Conservation (phyloP, 164 flowering plant species). For the Dillenia suffruticosa region DNA sequence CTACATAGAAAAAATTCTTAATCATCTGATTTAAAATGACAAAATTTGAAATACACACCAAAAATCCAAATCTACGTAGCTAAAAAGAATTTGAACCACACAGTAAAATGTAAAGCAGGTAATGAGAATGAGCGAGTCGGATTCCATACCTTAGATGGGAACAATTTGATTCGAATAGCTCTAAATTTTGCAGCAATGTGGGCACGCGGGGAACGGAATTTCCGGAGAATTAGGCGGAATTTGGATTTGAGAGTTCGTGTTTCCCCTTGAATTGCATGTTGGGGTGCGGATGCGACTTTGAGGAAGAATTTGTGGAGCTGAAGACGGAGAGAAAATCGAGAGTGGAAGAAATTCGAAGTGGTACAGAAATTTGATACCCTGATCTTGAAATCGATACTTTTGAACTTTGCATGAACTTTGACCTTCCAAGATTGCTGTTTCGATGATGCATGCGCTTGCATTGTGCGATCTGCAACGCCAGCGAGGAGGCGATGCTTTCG, state of each 20-base stretch:
- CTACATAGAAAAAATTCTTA: too few species aligned
- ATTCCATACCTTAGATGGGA: constrained; percentile 1
- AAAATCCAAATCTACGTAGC: background rate
- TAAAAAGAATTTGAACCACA: background rate
- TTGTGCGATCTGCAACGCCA: too few species aligned
- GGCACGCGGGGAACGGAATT: background rate
- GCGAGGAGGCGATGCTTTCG: too few species aligned
- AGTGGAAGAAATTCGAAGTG: constrained; percentile 6
- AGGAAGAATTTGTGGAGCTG: constrained; percentile 14
- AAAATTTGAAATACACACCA: background rate
- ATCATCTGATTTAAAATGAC: background rate
- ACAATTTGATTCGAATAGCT: background rate
- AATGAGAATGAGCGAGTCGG: too few species aligned
- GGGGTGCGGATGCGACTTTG: constrained; percentile 10
- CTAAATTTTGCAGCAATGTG: constrained; percentile 2
- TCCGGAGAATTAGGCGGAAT: constrained; percentile 8
- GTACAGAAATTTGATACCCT: constrained; percentile 17
- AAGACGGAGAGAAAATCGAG: constrained; percentile 16
- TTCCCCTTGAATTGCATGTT: background rate
- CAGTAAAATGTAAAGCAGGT: background rate
- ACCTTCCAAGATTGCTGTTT: constrained; percentile 23
- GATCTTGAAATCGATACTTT: constrained; percentile 22
- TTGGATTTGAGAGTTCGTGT: constrained; percentile 12
- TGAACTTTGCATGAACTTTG: constrained; percentile 20
- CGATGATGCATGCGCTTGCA: too few species aligned